These are phyloP conservation scores for Violaceomyces palustris DNA, from an alignment of 1,284 basidiomycete genomes.

Conservation along the genomic window DNA sequence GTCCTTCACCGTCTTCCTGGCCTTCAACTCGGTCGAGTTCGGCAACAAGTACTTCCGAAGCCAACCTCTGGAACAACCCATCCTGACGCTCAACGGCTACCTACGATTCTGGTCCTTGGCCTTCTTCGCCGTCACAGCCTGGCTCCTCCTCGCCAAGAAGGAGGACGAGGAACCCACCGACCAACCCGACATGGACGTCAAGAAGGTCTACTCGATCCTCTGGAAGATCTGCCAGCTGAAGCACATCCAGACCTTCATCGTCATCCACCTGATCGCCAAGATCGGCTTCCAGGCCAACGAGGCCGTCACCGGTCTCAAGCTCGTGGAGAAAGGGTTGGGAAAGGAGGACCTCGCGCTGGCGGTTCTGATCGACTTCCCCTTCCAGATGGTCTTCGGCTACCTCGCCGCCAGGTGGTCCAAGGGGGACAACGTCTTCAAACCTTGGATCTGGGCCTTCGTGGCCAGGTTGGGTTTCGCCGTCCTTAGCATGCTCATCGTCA, in stretches of 20 bases:
- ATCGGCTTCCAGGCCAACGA: constrained; percentile 95
- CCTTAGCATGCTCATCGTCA: constrained; percentile 70
- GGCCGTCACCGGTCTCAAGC: constrained; percentile 82
- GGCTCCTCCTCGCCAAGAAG: constrained; percentile 81
- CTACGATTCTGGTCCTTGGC: constrained; percentile 78
- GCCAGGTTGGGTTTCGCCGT: constrained; percentile 70
- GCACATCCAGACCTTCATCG: constrained; percentile 82
- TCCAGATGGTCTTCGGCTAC: constrained; percentile 93
- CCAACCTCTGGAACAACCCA: constrained; percentile 65
- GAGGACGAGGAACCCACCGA: constrained; percentile 60
- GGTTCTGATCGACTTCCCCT: constrained; percentile 94
- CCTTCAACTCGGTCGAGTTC: constrained; percentile 91
- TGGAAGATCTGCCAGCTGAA: constrained; percentile 86
- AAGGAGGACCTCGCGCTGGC: constrained; percentile 92
- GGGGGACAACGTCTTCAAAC: constrained; percentile 53
- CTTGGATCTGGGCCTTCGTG: constrained; percentile 88
- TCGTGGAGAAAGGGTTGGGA: constrained; percentile 92
- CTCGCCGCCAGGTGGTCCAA: constrained; percentile 80
- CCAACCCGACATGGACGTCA: constrained; percentile 77
- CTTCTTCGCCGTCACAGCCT: constrained; percentile 77
- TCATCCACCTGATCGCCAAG: constrained; percentile 87
- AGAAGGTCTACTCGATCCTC: constrained; percentile 86
- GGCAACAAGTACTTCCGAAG: constrained; percentile 69
- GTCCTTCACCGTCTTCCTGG: constrained; percentile 94
- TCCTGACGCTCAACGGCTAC: constrained; percentile 75